Conservation (phyloP, 192 early-diverging fungal species). For the Rhizophagus sp. region DNA sequence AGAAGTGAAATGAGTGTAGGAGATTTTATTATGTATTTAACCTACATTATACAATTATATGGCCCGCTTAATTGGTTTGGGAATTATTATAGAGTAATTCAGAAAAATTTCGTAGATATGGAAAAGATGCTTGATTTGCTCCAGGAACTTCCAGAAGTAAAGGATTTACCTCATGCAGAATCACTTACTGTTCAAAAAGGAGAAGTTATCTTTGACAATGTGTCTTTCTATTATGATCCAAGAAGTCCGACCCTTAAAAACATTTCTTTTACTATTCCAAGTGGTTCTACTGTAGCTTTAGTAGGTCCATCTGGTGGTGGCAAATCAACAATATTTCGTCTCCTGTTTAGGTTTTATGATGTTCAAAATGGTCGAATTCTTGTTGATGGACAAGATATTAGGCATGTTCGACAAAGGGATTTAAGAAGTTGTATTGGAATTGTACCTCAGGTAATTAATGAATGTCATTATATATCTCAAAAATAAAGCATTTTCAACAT, state of each 20-base stretch:
- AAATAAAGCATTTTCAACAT: too few relatives aligned
- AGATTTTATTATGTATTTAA: conserved; percentile 95
- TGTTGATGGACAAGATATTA: conserved; percentile 84
- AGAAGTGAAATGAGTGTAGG: conserved; percentile 84
- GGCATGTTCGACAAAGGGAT: conserved; percentile 71
- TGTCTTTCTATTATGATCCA: conserved; percentile 82
- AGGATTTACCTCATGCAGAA: conserved; percentile 51
- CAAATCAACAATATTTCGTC: conserved; percentile 77
- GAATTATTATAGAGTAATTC: conserved; percentile 93
- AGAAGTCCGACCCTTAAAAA: conserved; percentile 56
- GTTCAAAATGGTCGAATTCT: conserved; percentile 74
- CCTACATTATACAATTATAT: conserved; percentile 93
- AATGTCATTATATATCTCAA: not conserved
- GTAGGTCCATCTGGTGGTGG: conserved; percentile 96
- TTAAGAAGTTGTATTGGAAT: conserved; percentile 82
- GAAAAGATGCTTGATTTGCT: conserved; percentile 49
- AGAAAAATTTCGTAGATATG: conserved; percentile 75
- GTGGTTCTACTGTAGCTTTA: conserved; percentile 85
- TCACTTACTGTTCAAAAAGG: conserved; percentile 59
- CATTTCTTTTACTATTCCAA: conserved; percentile 80
- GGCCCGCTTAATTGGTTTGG: conserved; percentile 96
- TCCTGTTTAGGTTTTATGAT: conserved; percentile 94
- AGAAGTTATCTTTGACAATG: conserved; percentile 85
- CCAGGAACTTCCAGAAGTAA: conserved; percentile 60
- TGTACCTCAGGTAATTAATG: conserved; percentile 66